Percentiles rank a stretch among this genome's conserved stretches.
Conservation (phyloP, 2,329 filamentous ascomycete genomes). For the Ascochyta viciae-villosae region DNA sequence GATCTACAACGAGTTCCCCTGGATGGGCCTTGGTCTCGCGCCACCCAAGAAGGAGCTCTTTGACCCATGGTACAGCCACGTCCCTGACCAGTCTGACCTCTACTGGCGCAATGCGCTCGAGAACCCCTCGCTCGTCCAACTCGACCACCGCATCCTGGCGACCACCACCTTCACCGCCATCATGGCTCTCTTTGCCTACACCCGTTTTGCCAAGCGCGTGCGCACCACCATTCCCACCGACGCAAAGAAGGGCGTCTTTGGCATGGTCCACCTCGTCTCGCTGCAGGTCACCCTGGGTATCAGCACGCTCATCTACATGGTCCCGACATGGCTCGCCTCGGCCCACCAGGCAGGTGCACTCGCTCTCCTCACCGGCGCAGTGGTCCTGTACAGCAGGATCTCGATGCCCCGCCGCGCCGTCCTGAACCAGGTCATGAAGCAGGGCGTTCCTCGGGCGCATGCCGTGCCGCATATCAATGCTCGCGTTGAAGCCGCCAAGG, state of each 20-base stretch:
- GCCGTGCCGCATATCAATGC: constrained; percentile 30
- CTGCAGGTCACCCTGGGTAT: constrained; percentile 89
- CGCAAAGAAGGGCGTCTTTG: constrained; percentile 76
- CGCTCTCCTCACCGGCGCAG: constrained; percentile 80
- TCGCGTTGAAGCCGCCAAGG: constrained; percentile 28
- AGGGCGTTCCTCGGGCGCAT: constrained; percentile 22
- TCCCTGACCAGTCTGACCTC: constrained; percentile 78
- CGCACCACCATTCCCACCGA: constrained; percentile 63
- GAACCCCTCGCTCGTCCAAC: constrained; percentile 93
- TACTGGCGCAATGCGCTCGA: constrained; percentile 98
- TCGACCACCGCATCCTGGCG: constrained; percentile 93
- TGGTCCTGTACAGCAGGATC: constrained; percentile 73
- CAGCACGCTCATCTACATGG: constrained; percentile 89
- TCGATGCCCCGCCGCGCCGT: constrained; percentile 44
- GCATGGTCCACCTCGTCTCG: constrained; percentile 81
- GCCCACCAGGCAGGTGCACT: constrained; percentile 92
- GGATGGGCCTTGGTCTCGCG: constrained; percentile 84
- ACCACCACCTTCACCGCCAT: constrained; percentile 86
- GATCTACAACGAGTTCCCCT: constrained; percentile 99
- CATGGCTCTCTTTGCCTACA: constrained; percentile 80
- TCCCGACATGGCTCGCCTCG: constrained; percentile 85
- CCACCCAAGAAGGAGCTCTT: constrained; percentile 85
- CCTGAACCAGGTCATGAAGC: constrained; percentile 39
- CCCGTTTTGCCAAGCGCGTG: constrained; percentile 70
- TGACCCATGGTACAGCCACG: constrained; percentile 83